A percentile compares a stretch with the other conserved stretches of the same genome.
These are phyloP conservation scores for Protomyces macrosporus DNA, from an alignment of 1,139 yeast genomes.

Conservation along the genomic window DNA sequence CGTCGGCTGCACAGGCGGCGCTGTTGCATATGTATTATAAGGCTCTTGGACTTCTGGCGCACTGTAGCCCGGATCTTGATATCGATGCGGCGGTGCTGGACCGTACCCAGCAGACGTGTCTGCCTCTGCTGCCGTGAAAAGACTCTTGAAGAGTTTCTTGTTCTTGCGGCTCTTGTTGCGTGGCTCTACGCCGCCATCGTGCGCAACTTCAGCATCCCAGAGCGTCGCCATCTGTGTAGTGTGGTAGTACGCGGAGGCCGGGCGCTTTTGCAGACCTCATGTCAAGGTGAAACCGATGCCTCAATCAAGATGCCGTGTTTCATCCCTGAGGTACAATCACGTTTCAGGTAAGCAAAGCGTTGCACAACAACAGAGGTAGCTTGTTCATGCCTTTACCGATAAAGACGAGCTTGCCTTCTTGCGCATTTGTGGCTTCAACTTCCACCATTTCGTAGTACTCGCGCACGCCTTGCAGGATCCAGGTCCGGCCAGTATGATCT, in stretches of 20 bases:
- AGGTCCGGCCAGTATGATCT: slow-evolving; percentile 41
- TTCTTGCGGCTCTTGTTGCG: not conserved
- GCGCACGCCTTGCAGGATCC: slow-evolving; percentile 85
- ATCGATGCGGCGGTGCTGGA: not conserved
- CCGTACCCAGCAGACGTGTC: not conserved
- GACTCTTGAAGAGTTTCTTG: not conserved
- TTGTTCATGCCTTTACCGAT: slow-evolving; percentile 57
- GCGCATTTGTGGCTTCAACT: slow-evolving; percentile 31
- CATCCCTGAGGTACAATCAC: not conserved
- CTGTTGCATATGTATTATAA: not conserved
- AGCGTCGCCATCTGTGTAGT: not conserved
- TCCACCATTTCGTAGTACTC: slow-evolving; percentile 66
- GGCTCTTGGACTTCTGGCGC: not conserved
- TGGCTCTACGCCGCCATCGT: not conserved
- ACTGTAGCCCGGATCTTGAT: not conserved
- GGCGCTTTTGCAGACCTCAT: too few relatives aligned
- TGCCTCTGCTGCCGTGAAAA: not conserved
- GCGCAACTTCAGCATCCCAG: not conserved
- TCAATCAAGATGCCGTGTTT: too few relatives aligned
- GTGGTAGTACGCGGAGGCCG: not conserved
- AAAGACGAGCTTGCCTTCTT: slow-evolving; percentile 58
- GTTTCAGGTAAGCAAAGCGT: not conserved
- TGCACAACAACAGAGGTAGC: slow-evolving; percentile 4
- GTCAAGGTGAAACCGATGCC: too few relatives aligned
- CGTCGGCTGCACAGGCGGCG: not conserved